phyloP scores from a whole-genome alignment of 495 filamentous ascomycete genomes.

The Aspergillus baeticus region DNA sequence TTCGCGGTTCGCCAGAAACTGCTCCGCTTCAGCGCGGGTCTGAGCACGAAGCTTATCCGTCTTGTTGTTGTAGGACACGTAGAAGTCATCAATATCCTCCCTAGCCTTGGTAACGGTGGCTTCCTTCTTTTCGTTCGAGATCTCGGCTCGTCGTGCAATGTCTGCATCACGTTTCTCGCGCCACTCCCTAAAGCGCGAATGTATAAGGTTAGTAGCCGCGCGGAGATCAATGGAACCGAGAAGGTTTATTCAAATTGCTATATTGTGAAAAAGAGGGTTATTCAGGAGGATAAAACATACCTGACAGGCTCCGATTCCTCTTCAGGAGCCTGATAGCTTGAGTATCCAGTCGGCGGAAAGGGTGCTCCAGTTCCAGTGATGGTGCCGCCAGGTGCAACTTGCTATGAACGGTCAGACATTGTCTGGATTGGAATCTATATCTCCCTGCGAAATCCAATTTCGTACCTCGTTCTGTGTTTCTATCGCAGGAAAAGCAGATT shows the following conservation, averaged over 20 bases:
- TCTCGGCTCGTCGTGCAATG: constrained; percentile 72
- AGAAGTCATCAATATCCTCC: constrained; percentile 94
- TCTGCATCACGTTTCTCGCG: constrained; percentile 80
- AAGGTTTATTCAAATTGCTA: not conserved
- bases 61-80: constrained; percentile 98
- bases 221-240: not conserved
- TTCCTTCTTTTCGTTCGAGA: constrained; percentile 72
- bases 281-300: constrained; percentile 35
- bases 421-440: constrained; percentile 18
- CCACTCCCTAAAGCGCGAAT: constrained; percentile 69
- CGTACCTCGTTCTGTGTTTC: constrained; percentile 78
- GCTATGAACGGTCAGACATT: constrained; percentile 46
- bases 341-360: constrained; percentile 58
- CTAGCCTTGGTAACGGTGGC: constrained; percentile 83
- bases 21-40: constrained; percentile 87
- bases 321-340: constrained; percentile 53
- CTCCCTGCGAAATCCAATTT: not conserved
- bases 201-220: not conserved
- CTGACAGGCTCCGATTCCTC: constrained; percentile 86
- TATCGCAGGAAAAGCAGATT: constrained; percentile 84
- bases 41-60: constrained; percentile 86
- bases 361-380: constrained; percentile 83
- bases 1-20: constrained; percentile 84
- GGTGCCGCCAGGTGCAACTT: constrained; percentile 80
- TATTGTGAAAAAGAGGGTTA: not conserved